These are phyloP conservation scores for Fusarium acutatum DNA, from an alignment of 2,329 filamentous ascomycete genomes.

Conservation along the genomic window DNA sequence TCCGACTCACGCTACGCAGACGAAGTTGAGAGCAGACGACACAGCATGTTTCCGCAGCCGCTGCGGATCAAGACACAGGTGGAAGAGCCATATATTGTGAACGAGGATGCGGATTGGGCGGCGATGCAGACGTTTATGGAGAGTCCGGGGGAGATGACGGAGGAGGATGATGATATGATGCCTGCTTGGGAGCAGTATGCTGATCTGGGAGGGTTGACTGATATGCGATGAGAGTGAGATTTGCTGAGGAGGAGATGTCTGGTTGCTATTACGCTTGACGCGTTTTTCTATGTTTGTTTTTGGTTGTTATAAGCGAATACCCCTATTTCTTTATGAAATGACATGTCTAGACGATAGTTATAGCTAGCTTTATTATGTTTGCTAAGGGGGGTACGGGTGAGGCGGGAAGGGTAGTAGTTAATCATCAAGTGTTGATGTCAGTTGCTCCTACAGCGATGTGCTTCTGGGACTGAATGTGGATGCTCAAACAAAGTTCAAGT, in stretches of 20 bases:
- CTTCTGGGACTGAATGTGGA: not conserved
- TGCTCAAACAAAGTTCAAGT: not conserved
- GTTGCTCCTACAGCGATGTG: not conserved
- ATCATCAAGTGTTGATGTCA: not conserved
- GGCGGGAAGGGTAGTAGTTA: not conserved
- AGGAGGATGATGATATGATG: slow-evolving; percentile 37
- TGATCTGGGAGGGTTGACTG: slow-evolving; percentile 56
- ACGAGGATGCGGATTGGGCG: slow-evolving; percentile 48
- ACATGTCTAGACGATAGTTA: slow-evolving; percentile 24
- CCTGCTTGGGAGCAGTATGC: slow-evolving; percentile 58
- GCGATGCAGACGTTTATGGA: slow-evolving; percentile 50
- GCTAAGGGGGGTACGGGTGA: not conserved
- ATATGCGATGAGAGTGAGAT: slow-evolving; percentile 44
- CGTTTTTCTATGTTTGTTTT: slow-evolving; percentile 1
- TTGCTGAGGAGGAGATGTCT: not conserved
- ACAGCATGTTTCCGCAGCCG: slow-evolving; percentile 38
- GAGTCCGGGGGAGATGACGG: slow-evolving; percentile 22
- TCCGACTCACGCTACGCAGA: slow-evolving; percentile 41
- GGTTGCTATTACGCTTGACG: slow-evolving; percentile 14
- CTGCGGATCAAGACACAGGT: slow-evolving; percentile 31
- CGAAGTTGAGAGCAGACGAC: slow-evolving; percentile 39
- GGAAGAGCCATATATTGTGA: slow-evolving; percentile 40
- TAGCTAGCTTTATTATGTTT: slow-evolving; percentile 24
- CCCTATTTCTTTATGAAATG: slow-evolving; percentile 33
- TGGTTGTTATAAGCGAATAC: slow-evolving; percentile 36